A percentile compares a stretch with the other conserved stretches of the same genome.
These are phyloP conservation scores for Colletotrichum sp. DNA, from an alignment of 2,329 filamentous ascomycete genomes.

Conservation along the genomic window DNA sequence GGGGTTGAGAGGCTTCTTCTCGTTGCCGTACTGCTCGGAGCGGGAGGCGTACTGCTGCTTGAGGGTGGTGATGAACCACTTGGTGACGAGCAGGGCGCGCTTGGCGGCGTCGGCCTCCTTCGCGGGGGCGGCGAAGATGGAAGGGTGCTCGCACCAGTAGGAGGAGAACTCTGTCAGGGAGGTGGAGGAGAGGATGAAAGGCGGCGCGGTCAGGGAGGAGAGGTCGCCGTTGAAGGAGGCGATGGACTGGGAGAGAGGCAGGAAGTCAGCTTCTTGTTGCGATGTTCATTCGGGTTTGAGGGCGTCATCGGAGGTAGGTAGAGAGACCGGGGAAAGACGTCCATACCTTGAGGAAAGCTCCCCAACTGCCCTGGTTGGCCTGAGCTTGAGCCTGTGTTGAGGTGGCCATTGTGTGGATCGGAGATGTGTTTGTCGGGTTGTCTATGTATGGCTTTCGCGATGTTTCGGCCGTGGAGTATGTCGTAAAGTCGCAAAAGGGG, in stretches of 20 bases:
- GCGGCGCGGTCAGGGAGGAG: constrained; percentile 79
- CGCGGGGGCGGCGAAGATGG: constrained; percentile 81
- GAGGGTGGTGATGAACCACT: constrained; percentile 93
- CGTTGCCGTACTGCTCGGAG: constrained; percentile 83
- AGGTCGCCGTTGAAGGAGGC: constrained; percentile 84
- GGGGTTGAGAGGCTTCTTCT: constrained; percentile 98
- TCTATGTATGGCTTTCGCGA: background rate
- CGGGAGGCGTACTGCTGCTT: constrained; percentile 81
- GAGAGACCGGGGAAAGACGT: background rate
- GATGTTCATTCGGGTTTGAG: background rate
- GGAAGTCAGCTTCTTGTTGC: background rate
- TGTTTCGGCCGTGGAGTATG: background rate
- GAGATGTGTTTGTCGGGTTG: background rate
- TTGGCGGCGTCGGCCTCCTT: constrained; percentile 80
- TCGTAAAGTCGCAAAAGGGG: background rate
- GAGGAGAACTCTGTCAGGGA: constrained; percentile 82
- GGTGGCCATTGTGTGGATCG: background rate
- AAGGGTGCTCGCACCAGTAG: constrained; percentile 82
- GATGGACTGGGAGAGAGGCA: constrained; percentile 60
- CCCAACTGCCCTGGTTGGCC: constrained; percentile 10
- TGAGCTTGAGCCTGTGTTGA: constrained; percentile 3
- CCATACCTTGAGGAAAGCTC: constrained; percentile 19
- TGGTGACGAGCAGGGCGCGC: constrained; percentile 85
- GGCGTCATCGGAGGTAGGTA: background rate
- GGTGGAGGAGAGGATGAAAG: constrained; percentile 81